Evolutionary conservation across 257 asterid species (phyloP).

Genomic region (Primulina huaijiensis): DNA sequence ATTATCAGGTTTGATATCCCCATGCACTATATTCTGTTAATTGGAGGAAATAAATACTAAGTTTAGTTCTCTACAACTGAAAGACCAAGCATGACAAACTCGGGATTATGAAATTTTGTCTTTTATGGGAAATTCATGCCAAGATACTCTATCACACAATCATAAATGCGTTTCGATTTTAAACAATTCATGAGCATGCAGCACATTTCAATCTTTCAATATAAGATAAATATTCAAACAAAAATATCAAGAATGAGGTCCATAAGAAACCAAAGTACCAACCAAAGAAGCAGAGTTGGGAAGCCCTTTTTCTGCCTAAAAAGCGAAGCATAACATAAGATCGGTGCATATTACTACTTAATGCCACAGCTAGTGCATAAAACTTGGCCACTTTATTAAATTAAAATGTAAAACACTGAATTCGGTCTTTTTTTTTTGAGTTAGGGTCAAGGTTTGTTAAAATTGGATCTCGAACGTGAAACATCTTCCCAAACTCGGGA

Average conservation of each 20-base stretch:
- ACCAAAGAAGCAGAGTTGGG: background rate
- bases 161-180: background rate
- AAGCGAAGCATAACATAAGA: background rate
- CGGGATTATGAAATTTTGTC: background rate
- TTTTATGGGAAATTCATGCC: background rate
- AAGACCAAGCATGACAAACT: background rate
- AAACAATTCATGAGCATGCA: background rate
- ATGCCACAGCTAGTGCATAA: too few relatives aligned
- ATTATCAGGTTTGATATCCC: slow-evolving; percentile 96
- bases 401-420: too few relatives aligned
- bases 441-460: too few relatives aligned
- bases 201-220: background rate
- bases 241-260: background rate
- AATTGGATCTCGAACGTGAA: too few relatives aligned
- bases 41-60: slow-evolving; percentile 16
- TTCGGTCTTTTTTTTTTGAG: too few relatives aligned
- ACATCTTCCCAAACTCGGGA: too few relatives aligned
- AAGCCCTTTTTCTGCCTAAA: background rate
- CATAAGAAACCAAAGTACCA: background rate
- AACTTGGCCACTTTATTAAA: too few relatives aligned
- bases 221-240: background rate
- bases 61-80: slow-evolving; percentile 12
- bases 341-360: background rate
- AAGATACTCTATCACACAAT: too few relatives aligned
- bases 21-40: slow-evolving; percentile 85